Percentiles rank a stretch among this genome's conserved stretches.
Conservation (phyloP, 176 grass and related monocot genomes). For the Avena eriantha region DNA sequence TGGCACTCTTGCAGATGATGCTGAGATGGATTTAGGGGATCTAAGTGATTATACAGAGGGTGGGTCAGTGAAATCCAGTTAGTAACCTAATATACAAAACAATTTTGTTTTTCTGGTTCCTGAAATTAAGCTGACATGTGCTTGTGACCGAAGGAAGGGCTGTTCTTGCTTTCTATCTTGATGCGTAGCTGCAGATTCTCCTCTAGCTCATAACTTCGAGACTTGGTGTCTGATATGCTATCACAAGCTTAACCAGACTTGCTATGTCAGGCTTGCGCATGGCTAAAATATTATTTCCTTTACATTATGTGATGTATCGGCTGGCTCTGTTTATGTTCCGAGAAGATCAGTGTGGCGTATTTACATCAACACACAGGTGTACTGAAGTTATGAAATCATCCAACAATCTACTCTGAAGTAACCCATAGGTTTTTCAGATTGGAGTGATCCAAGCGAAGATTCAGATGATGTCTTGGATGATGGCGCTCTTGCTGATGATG, state of each 20-base stretch:
- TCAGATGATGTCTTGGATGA: conserved; percentile 44
- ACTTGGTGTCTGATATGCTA: conserved; percentile 26
- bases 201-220: not conserved
- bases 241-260: conserved; percentile 5
- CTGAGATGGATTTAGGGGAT: conserved; percentile 66
- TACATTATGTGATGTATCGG: not conserved
- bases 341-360: not conserved
- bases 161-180: conserved; percentile 5
- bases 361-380: not conserved
- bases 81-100: conserved; percentile 10
- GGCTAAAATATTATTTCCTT: not conserved
- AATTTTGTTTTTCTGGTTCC: not conserved
- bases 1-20: conserved; percentile 48
- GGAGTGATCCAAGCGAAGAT: conserved; percentile 41
- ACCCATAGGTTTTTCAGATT: not conserved
- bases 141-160: not conserved
- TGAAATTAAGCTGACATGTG: not conserved
- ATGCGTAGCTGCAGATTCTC: not conserved
- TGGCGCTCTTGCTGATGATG: conserved; percentile 49
- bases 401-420: not conserved
- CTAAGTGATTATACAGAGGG: conserved; percentile 46
- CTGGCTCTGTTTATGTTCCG: not conserved
- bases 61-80: conserved; percentile 31
- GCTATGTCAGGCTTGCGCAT: not conserved
- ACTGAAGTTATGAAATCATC: conserved; percentile 28